Evolutionary conservation across 106 monocot species (phyloP), one percentile per base, ranked within the genome.

Genomic region (Triglochin maritima): DNA sequence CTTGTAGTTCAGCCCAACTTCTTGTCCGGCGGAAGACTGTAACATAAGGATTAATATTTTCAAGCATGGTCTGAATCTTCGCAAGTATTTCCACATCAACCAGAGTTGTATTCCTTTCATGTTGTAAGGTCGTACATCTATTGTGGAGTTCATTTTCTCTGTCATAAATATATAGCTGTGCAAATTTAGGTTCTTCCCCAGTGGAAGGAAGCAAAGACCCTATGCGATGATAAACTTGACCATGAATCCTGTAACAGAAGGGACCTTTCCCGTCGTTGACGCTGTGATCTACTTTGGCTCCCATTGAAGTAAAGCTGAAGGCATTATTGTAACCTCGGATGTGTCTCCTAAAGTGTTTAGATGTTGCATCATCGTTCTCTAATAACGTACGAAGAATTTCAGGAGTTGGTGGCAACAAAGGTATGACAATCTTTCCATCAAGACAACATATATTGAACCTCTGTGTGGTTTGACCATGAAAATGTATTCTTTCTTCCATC

Each of bases 141-240:
- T 79, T 79, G 7, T 6, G 1, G 9, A 73, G 15, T n/a, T 79
- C 72, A 72, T 79, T 60, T 1, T 78, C 59, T 9, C 46, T 73
- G 42, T 73, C 73, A 67, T 68, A 79, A 9, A 79, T 68, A 44
- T 79, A 79, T 3, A 79, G 12, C 10, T 79, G 72, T 6, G 50
- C 12, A 17, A 79, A 79, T 3, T n/a, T 68, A n/a, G 73, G 68
- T 4, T 13, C 44, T 42, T 9, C 2, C 4, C 49, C 47, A 12
- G 0, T 2, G 43, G 3, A 4, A 45, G 54, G 72, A 7, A 68
- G 9, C 4, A 79, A 48, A 17, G 56, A 68, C 2, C 68, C 68
- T 29, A 69, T 68, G 2, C 7, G 16, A 55, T 73, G 73, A 64
- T 69, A 68, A 47, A 65, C 65, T 42, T 67, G 44, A 0, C 72